phyloP scores from a whole-genome alignment of 768 basidiomycete species.

The Trametes punicea region DNA sequence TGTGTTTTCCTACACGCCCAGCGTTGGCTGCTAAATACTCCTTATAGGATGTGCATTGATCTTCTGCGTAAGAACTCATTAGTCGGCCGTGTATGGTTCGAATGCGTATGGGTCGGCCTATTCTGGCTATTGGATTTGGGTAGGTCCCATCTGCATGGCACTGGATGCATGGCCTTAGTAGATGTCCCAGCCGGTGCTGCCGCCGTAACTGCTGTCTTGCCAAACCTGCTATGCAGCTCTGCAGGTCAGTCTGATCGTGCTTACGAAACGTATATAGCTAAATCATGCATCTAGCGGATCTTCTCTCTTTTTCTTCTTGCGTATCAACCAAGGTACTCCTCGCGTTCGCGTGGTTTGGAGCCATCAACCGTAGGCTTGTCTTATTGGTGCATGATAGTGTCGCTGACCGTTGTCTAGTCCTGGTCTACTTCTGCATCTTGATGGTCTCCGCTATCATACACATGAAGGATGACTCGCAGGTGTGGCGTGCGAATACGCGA shows the following conservation, averaged over 20 bases:
- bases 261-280: background rate
- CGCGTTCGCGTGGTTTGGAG: constrained; percentile 53
- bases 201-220: constrained; percentile 42
- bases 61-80: constrained; percentile 48
- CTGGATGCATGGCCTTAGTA: background rate
- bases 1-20: too few relatives aligned
- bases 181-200: constrained; percentile 47
- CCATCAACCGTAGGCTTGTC: constrained; percentile 11
- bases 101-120: constrained; percentile 56
- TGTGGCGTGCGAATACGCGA: constrained; percentile 53
- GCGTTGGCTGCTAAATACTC: too few relatives aligned
- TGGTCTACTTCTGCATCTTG: constrained; percentile 54
- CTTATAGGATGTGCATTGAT: constrained; percentile 54
- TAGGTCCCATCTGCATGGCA: constrained; percentile 32
- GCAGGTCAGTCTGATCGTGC: background rate
- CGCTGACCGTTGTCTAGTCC: constrained; percentile 37
- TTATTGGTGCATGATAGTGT: background rate
- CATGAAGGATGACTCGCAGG: constrained; percentile 40
- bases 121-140: constrained; percentile 61
- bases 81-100: constrained; percentile 68
- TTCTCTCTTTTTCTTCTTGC: constrained; percentile 34
- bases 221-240: constrained; percentile 34
- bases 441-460: constrained; percentile 42
- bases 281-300: background rate
- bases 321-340: constrained; percentile 52